These are phyloP conservation scores for Letharia columbiana DNA, from an alignment of 495 filamentous ascomycete species.

Conservation along the genomic window DNA sequence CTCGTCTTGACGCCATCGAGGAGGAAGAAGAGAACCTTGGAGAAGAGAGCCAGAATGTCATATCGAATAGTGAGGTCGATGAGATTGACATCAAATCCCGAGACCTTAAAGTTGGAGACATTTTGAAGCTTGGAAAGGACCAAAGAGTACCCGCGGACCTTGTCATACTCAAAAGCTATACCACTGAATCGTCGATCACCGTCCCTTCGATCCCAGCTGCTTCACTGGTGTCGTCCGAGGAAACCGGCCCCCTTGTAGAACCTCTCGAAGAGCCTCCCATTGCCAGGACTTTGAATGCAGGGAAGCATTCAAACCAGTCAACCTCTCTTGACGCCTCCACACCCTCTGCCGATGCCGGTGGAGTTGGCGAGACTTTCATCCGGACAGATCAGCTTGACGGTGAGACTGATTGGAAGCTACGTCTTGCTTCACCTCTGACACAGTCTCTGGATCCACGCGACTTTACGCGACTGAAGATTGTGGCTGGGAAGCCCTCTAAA, in stretches of 20 bases:
- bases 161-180: slow-evolving; percentile 78
- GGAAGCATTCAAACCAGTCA: not conserved
- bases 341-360: slow-evolving; percentile 23
- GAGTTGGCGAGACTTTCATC: slow-evolving; percentile 85
- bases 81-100: slow-evolving; percentile 71
- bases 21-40: slow-evolving; percentile 42
- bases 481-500: slow-evolving; percentile 79
- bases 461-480: slow-evolving; percentile 64
- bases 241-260: slow-evolving; percentile 9
- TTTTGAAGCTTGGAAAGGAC: slow-evolving; percentile 83
- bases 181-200: slow-evolving; percentile 45
- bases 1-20: slow-evolving; percentile 30
- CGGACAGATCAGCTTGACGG: slow-evolving; percentile 96
- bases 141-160: slow-evolving; percentile 92
- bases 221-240: slow-evolving; percentile 5
- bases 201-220: slow-evolving; percentile 19
- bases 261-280: slow-evolving; percentile 5
- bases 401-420: slow-evolving; percentile 98
- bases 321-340: slow-evolving; percentile 10
- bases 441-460: slow-evolving; percentile 62
- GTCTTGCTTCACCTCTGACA: slow-evolving; percentile 73
- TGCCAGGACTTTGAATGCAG: not conserved
- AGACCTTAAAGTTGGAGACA: slow-evolving; percentile 92
- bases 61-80: slow-evolving; percentile 29
- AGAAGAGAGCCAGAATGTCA: slow-evolving; percentile 16